Base-by-base conservation (phyloP, 257 asterid genomes). In the Plantago ovata region DNA sequence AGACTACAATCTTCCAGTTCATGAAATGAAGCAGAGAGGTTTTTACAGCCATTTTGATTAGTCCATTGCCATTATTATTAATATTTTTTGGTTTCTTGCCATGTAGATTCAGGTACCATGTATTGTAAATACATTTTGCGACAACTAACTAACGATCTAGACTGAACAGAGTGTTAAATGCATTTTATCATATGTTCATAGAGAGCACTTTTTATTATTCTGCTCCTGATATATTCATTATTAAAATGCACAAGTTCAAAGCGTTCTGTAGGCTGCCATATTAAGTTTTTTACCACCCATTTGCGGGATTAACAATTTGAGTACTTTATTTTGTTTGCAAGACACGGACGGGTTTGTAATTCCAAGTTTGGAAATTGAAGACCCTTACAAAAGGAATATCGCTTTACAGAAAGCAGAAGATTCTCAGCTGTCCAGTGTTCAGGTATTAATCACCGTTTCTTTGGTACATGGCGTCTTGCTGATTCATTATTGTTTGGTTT, bases 281-380 rank as follows among this genome's bases (percentile, higher is more conserved):
- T 19, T 45, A 21, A 1, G 51, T 45, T 45, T 45, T 13, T 21
- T 43, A 45, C 51, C 6, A 15, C 21, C 21, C 3, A 46, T 46
- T 46, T 7, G 52, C 19, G 11, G 52, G 23, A 18, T 48, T 13
- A 19, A 22, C 63, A 38, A 9, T 38, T 36, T 28, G 63, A 4
- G 49, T 62, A 40, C 13, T 59, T 16, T 47, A n/a, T 20, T 23
- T 62, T 49, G 3, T 38, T 60, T 70, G 18, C 53, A 52, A 88
- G 95, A 93, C 75, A 82, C 84, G 20, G 98, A 93, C 58, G 97
- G 92, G 72, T 93, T 75, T 67, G 94, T 84, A 21, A 46, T 60
- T 13, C 65, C 65, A 33, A 60, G 38, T 33, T 47, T 60, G 47
- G 56, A 11, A 21, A 60, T 60, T 46, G 56, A 60, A 47, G 91